These are phyloP conservation scores for Mycotypha africana DNA, from an alignment of 371 early-diverging fungal species.

Conservation along the genomic window DNA sequence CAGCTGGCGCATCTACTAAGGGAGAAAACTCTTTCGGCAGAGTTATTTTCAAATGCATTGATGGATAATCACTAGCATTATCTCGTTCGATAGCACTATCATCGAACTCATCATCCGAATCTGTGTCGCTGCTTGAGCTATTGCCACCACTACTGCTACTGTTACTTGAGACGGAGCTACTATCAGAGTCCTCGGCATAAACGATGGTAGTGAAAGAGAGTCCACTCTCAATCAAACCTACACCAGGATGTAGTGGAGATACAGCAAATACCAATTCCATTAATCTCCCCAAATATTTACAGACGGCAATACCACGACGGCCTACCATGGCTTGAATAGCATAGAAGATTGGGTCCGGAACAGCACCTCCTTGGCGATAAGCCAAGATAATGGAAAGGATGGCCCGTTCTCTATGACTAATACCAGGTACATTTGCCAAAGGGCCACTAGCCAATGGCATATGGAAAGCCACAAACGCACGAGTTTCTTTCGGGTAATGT, in stretches of 20 bases:
- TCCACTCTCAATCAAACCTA: conserved; percentile 29
- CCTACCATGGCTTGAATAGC: conserved; percentile 35
- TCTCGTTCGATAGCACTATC: conserved; percentile 2
- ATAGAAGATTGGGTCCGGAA: conserved; percentile 38
- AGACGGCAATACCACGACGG: conserved; percentile 31
- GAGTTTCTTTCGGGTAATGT: conserved; percentile 55
- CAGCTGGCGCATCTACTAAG: conserved; percentile 19
- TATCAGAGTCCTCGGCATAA: background rate
- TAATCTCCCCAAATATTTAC: conserved; percentile 38
- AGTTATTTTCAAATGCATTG: conserved; percentile 13
- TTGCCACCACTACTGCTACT: conserved; percentile 5
- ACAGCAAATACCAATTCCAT: conserved; percentile 42
- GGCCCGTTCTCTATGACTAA: conserved; percentile 53
- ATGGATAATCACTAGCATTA: conserved; percentile 8
- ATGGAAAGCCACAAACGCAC: conserved; percentile 55
- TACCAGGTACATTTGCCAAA: conserved; percentile 52
- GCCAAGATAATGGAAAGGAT: conserved; percentile 47
- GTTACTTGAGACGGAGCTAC: background rate
- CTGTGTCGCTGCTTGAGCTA: background rate
- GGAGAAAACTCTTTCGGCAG: conserved; percentile 11
- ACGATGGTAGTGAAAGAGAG: conserved; percentile 14
- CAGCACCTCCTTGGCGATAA: conserved; percentile 52
- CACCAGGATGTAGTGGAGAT: conserved; percentile 35
- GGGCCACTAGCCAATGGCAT: conserved; percentile 57
- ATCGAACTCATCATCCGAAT: conserved; percentile 5